These are phyloP conservation scores for Naganishia liquefaciens DNA, from an alignment of 1,284 basidiomycete species.

Conservation along the genomic window DNA sequence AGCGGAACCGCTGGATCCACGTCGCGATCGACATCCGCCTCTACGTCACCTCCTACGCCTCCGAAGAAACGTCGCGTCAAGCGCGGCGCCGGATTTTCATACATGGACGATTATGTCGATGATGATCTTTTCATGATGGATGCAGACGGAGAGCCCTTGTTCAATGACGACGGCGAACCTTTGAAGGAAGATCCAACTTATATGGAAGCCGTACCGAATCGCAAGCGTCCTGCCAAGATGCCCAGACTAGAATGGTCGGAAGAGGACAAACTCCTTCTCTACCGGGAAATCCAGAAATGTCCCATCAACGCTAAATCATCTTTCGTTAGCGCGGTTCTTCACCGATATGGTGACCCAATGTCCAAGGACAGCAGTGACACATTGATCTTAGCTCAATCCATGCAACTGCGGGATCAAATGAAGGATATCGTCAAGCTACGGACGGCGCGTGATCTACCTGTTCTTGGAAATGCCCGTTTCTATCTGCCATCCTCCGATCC, in stretches of 20 bases:
- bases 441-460: not conserved
- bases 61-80: not conserved
- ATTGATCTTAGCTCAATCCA: slow-evolving; percentile 7
- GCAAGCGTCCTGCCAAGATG: not conserved
- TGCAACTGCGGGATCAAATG: slow-evolving; percentile 32
- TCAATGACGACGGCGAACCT: slow-evolving; percentile 19
- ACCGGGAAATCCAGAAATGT: slow-evolving; percentile 33
- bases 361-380: not conserved
- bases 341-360: slow-evolving; percentile 12
- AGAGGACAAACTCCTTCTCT: slow-evolving; percentile 28
- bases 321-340: slow-evolving; percentile 18
- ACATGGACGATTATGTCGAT: slow-evolving; percentile 16
- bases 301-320: slow-evolving; percentile 24
- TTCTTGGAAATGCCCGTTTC: slow-evolving; percentile 26
- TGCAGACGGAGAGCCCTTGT: slow-evolving; percentile 26
- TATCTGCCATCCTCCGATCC: slow-evolving; percentile 28
- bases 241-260: slow-evolving; percentile 5
- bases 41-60: not conserved
- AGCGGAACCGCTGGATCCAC: not conserved
- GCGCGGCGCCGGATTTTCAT: not conserved
- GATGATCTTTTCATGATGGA: slow-evolving; percentile 30
- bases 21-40: not conserved
- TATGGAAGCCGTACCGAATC: slow-evolving; percentile 7
- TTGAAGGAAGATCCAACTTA: slow-evolving; percentile 24
- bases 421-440: slow-evolving; percentile 26